Conservation (phyloP, 78 protist genomes). For the Monocercomonoides exilis region DNA sequence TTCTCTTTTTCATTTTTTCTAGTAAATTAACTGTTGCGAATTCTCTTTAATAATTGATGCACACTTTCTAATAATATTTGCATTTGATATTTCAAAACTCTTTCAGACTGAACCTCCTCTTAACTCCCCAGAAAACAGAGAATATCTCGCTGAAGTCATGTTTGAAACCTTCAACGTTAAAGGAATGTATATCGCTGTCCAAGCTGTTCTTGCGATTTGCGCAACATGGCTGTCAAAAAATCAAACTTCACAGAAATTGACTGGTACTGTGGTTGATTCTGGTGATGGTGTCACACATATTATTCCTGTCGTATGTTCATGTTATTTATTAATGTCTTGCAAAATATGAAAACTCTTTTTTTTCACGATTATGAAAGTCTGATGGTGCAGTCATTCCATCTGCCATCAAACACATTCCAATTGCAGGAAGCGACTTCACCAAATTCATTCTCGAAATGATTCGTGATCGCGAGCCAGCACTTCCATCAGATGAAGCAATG, state of each 20-base stretch:
- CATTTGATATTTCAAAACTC: no score
- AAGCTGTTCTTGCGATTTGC: conserved; percentile 95
- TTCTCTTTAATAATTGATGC: neutral
- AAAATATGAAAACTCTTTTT: no score
- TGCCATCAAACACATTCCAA: conserved; percentile 88
- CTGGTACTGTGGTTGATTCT: conserved; percentile 96
- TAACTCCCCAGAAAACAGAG: conserved; percentile 98
- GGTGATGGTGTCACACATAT: conserved; percentile 99
- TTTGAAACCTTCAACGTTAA: conserved; percentile 97
- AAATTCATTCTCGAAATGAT: conserved; percentile 80
- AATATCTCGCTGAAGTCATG: conserved; percentile 96
- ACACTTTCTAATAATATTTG: no score
- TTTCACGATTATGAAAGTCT: neutral
- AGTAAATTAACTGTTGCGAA: neutral
- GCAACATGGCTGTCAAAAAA: conserved; percentile 69
- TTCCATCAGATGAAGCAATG: conserved; percentile 84
- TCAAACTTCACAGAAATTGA: conserved; percentile 48
- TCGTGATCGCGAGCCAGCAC: conserved; percentile 84
- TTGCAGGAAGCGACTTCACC: conserved; percentile 96
- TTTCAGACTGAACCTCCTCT: conserved; percentile 93
- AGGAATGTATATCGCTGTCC: conserved; percentile 96
- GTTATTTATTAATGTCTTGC: no score
- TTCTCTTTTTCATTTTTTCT: neutral
- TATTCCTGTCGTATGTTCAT: conserved; percentile 86
- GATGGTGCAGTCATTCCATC: conserved; percentile 93